phyloP scores from a whole-genome alignment of 2,329 filamentous ascomycete genomes.

The Diaporthe destruens region DNA sequence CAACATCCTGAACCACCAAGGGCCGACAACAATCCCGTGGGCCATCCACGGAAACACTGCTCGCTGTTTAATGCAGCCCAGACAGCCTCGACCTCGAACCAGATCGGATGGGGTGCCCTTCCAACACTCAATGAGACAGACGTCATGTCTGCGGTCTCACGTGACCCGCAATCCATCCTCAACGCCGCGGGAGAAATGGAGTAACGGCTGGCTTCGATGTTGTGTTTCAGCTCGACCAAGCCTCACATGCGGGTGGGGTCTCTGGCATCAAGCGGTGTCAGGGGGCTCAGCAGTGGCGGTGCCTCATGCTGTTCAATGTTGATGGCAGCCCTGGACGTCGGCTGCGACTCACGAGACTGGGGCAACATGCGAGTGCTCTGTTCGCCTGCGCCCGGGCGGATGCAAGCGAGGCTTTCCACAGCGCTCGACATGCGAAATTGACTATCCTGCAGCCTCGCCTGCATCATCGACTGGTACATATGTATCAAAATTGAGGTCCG shows the following conservation, averaged over 20 bases:
- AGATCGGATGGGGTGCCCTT: background rate
- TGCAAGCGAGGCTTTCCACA: background rate
- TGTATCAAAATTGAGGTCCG: background rate
- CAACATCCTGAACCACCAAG: background rate
- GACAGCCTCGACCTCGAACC: background rate
- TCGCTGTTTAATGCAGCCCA: background rate
- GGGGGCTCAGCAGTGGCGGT: conserved; percentile 12
- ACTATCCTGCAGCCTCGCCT: conserved; percentile 10
- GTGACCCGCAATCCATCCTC: background rate
- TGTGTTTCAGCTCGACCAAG: background rate
- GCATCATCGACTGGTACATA: background rate
- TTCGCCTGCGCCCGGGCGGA: background rate
- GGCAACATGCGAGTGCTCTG: background rate
- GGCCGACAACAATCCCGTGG: background rate
- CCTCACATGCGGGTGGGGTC: background rate
- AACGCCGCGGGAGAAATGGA: background rate
- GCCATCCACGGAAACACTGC: background rate
- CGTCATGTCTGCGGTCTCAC: background rate
- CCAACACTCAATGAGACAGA: background rate
- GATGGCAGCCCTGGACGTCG: background rate
- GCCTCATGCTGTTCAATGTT: background rate
- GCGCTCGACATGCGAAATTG: background rate
- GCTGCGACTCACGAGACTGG: conserved; percentile 15
- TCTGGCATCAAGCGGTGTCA: background rate
- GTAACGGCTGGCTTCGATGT: background rate